Percentiles rank a stretch among this genome's conserved stretches.
Conservation (phyloP, 768 basidiomycete genomes). For the Hericium rajendrae region DNA sequence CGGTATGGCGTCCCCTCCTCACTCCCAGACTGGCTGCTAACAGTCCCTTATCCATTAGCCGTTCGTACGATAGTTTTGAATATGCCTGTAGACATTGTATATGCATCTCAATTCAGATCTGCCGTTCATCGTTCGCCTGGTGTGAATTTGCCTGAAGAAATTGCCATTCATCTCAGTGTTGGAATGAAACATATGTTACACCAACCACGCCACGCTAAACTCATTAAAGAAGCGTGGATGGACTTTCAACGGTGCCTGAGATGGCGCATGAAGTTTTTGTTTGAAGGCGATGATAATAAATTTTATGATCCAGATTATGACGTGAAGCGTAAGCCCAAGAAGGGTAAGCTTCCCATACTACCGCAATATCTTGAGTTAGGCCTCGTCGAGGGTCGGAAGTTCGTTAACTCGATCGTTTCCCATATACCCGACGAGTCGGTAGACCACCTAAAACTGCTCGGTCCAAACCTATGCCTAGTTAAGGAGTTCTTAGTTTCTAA, state of each 20-base stretch:
- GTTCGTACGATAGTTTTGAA: not conserved
- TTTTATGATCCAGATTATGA: conserved; percentile 2
- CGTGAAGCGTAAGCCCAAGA: not conserved
- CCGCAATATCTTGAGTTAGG: conserved; percentile 1
- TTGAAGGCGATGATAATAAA: not conserved
- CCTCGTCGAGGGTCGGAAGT: not conserved
- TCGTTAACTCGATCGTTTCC: not conserved
- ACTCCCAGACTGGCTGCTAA: not conserved
- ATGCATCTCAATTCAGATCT: not conserved
- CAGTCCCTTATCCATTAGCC: not conserved
- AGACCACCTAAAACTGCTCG: not conserved
- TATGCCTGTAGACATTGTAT: not conserved
- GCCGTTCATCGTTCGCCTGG: not conserved
- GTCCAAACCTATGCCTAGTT: not conserved
- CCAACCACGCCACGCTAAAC: not conserved
- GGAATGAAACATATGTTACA: not conserved
- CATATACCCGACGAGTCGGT: not conserved
- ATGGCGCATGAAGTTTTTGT: not conserved
- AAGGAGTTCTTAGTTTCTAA: not conserved
- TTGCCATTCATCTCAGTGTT: not conserved
- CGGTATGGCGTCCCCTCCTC: not conserved
- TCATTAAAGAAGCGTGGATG: not conserved
- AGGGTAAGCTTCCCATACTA: not conserved
- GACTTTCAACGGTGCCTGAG: not conserved
- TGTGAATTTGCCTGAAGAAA: not conserved